A percentile compares a stretch with the other conserved stretches of the same genome.
Conservation (phyloP, 2,329 filamentous ascomycete species). For the Xylariaceae sp. region DNA sequence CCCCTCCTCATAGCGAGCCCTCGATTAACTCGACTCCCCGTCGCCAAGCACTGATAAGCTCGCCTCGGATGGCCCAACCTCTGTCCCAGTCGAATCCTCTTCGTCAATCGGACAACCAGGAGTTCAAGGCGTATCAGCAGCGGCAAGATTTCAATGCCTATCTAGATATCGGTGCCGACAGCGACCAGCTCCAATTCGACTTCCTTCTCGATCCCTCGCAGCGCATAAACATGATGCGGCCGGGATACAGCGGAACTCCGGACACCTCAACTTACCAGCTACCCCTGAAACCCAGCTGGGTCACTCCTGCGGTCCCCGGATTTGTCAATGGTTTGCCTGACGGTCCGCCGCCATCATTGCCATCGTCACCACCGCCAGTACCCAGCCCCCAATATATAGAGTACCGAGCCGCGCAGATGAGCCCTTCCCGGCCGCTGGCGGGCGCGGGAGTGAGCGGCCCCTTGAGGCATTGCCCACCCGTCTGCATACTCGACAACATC, state of each 20-base stretch:
- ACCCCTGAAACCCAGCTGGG: slow-evolving; percentile 49
- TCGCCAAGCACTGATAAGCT: slow-evolving; percentile 16
- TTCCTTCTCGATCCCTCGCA: slow-evolving; percentile 63
- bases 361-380: background rate
- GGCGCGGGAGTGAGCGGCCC: slow-evolving; percentile 29
- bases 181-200: slow-evolving; percentile 64
- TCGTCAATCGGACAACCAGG: slow-evolving; percentile 25
- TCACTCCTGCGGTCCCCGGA: slow-evolving; percentile 22
- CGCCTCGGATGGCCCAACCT: slow-evolving; percentile 28
- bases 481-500: slow-evolving; percentile 73
- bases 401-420: slow-evolving; percentile 10
- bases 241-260: slow-evolving; percentile 43
- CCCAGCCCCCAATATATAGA: slow-evolving; percentile 11
- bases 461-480: slow-evolving; percentile 58
- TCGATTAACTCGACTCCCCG: no score
- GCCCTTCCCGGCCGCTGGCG: background rate
- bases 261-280: slow-evolving; percentile 41
- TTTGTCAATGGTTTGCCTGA: slow-evolving; percentile 1
- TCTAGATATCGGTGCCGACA: slow-evolving; percentile 49
- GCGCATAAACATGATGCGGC: slow-evolving; percentile 47
- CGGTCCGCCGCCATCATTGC: slow-evolving; percentile 6
- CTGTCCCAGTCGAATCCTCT: slow-evolving; percentile 23
- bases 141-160: slow-evolving; percentile 47
- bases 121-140: slow-evolving; percentile 40
- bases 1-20: no score